phyloP scores from a whole-genome alignment of 78 protist genomes.

The Mastigamoeba balamuthi region DNA sequence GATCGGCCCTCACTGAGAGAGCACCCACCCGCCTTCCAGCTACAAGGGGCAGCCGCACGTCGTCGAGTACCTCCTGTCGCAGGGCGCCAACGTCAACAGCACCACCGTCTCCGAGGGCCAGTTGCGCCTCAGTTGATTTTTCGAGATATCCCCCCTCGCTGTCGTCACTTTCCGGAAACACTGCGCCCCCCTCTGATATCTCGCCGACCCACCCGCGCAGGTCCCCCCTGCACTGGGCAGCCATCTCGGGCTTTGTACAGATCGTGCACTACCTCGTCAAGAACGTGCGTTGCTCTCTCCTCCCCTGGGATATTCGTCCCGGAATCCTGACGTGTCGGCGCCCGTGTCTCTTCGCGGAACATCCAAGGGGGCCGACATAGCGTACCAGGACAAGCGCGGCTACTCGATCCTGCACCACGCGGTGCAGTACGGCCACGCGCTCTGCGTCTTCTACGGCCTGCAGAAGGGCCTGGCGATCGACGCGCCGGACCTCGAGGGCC shows the following conservation, averaged over 20 bases:
- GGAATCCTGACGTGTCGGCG: no score
- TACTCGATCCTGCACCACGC: slow-evolving; percentile 36
- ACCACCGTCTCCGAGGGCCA: neutral
- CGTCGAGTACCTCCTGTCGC: slow-evolving; percentile 36
- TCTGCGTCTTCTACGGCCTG: slow-evolving; percentile 10
- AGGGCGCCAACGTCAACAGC: slow-evolving; percentile 6
- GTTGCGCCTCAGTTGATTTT: neutral
- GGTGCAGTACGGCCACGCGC: slow-evolving; percentile 11
- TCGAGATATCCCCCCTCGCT: neutral
- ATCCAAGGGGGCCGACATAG: slow-evolving; percentile 27
- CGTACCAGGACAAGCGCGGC: slow-evolving; percentile 19
- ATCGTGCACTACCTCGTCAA: slow-evolving; percentile 24
- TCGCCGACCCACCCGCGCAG: slow-evolving; percentile 8
- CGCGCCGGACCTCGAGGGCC: slow-evolving; percentile 18
- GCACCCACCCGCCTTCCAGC: neutral
- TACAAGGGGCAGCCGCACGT: slow-evolving; percentile 21
- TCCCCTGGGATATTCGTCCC: no score
- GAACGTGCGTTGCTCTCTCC: neutral
- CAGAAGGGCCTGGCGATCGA: slow-evolving; percentile 29
- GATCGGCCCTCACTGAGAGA: neutral
- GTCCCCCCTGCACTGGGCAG: slow-evolving; percentile 52
- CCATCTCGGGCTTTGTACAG: slow-evolving; percentile 28
- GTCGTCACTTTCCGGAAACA: neutral
- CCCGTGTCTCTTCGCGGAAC: neutral
- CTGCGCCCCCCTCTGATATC: slow-evolving; percentile 9